phyloP scores from a whole-genome alignment of 345 rosid genomes.

The Rhizophora mangle region DNA sequence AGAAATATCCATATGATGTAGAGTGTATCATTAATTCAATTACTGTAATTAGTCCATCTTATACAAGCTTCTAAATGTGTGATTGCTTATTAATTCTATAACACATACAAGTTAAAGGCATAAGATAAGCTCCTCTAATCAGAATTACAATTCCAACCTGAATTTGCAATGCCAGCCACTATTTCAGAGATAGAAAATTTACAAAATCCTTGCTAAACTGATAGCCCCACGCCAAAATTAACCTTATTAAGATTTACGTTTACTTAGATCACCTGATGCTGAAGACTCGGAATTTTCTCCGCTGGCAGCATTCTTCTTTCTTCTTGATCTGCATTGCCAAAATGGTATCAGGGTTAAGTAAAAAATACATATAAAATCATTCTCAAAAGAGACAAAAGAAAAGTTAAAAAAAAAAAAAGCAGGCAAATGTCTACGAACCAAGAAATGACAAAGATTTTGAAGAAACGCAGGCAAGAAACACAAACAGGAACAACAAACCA shows the following conservation, averaged over 20 bases:
- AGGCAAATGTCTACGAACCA: no score
- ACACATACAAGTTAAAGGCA: not conserved
- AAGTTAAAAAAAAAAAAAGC: not conserved
- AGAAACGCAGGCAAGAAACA: not conserved
- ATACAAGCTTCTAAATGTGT: not conserved
- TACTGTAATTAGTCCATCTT: no score
- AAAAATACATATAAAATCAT: not conserved
- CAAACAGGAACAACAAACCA: not conserved
- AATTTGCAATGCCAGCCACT: not conserved
- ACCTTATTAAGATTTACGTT: not conserved
- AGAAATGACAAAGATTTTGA: not conserved
- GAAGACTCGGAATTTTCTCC: conserved; percentile 79
- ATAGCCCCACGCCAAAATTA: not conserved
- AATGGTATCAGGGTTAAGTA: not conserved
- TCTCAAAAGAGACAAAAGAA: not conserved
- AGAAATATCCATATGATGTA: not conserved
- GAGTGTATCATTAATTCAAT: not conserved
- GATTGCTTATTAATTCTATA: not conserved
- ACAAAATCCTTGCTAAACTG: not conserved
- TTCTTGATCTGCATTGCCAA: conserved; percentile 65
- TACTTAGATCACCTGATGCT: conserved; percentile 45
- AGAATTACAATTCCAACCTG: not conserved
- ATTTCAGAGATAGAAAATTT: not conserved
- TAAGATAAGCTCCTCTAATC: not conserved
- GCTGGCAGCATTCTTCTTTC: conserved; percentile 72